Evolutionary conservation across 2,329 filamentous ascomycete species (phyloP), one percentile per base, ranked within the genome.

Genomic region (Penicillium sp.): DNA sequence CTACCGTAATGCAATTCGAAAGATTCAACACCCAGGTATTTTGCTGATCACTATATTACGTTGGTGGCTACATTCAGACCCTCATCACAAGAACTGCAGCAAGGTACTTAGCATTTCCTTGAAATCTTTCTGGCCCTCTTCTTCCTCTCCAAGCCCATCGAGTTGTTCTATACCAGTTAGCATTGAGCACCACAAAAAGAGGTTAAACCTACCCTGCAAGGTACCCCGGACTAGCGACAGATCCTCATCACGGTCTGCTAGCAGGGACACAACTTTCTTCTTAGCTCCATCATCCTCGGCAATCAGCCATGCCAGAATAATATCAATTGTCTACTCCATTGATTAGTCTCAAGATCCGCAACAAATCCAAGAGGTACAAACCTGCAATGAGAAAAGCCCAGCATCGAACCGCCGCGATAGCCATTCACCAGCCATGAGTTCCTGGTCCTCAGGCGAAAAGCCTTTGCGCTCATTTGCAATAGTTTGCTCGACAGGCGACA

Each of bases 261-360:
- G 72, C 3, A 87, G 70, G 20, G 76, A 72, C 43, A 77, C 70
- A 28, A 95, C 82, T 60, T 78, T 86, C 48, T 72, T 76, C 60
- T 78, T 81, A 1, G 89, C 88, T 0, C 88, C 89, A 29, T 77
- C 78, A 62, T 98, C 93, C 71, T 98, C 93, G 0, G 91, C 93
- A 6, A 89, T 79, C 28, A 97, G 77, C 93, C 93, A 98, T 10
- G 91, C 88, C 27, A 98, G 71, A 27, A 93, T 82, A 0, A 90
- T 80, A 72, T 97, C 92, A 40, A 93, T 81, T 3, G 59, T 60
- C 58, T 61, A 9, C 2, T 12, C 2, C 2, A 82, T 87, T 73
- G 71, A 56, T 42, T n/a, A 47, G 47, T 8, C 12, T 27, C 9
- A 37, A 25, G 50, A 10, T 52, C 47, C 33, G 38, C 40, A 39